These are phyloP conservation scores for Schwanniomyces polymorphus DNA, from an alignment of 805 yeast genomes.

Conservation along the genomic window DNA sequence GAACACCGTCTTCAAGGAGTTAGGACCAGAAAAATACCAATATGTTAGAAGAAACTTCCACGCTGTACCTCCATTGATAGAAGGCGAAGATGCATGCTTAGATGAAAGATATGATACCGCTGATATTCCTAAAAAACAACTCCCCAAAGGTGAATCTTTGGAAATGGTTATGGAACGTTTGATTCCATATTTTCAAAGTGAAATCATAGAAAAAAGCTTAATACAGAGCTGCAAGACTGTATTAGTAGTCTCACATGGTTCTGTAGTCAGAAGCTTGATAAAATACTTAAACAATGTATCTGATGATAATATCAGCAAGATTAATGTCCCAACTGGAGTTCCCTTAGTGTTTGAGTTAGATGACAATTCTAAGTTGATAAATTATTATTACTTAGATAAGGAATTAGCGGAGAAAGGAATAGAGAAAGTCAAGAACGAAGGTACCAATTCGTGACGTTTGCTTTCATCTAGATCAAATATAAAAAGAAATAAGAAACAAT, in stretches of 20 bases:
- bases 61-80: slow-evolving; percentile 33
- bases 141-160: slow-evolving; percentile 42
- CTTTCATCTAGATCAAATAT: too few relatives aligned
- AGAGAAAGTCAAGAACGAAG: slow-evolving; percentile 32
- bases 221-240: slow-evolving; percentile 27
- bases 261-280: slow-evolving; percentile 40
- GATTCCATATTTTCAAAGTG: slow-evolving; percentile 34
- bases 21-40: slow-evolving; percentile 38
- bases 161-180: slow-evolving; percentile 39
- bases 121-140: slow-evolving; percentile 12
- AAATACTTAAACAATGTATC: slow-evolving; percentile 35
- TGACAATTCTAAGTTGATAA: slow-evolving; percentile 24
- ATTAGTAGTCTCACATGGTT: slow-evolving; percentile 43
- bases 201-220: slow-evolving; percentile 24
- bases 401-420: slow-evolving; percentile 40
- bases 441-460: too few relatives aligned
- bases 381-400: slow-evolving; percentile 39
- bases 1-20: slow-evolving; percentile 31
- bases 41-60: slow-evolving; percentile 36
- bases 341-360: slow-evolving; percentile 43
- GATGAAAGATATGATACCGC: slow-evolving; percentile 35
- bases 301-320: slow-evolving; percentile 37
- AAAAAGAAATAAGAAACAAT: too few relatives aligned
- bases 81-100: slow-evolving; percentile 24
- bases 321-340: slow-evolving; percentile 46